Conservation (phyloP, 1,139 yeast species). For the Yamadazyma taylorii region DNA sequence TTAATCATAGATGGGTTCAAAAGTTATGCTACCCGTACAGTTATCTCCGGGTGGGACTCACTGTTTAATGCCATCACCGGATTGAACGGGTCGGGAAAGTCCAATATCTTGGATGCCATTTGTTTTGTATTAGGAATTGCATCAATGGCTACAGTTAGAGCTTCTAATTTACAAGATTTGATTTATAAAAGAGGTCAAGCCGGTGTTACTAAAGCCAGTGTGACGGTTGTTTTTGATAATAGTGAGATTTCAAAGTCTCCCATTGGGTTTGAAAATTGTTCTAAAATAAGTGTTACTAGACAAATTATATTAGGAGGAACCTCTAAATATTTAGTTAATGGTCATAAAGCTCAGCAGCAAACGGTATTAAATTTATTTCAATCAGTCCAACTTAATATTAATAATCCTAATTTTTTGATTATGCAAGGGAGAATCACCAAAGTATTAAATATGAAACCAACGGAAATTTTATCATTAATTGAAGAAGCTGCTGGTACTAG, state of each 20-base stretch:
- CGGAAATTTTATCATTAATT: conserved; percentile 82
- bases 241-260: conserved; percentile 75
- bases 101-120: conserved; percentile 92
- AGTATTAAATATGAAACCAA: conserved; percentile 93
- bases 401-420: conserved; percentile 93
- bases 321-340: conserved; percentile 89
- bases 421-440: conserved; percentile 99
- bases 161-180: conserved; percentile 88
- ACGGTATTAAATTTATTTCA: conserved; percentile 89
- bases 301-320: conserved; percentile 91
- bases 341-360: conserved; percentile 95
- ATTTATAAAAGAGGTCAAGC: conserved; percentile 98
- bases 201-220: conserved; percentile 96
- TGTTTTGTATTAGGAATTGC: conserved; percentile 98
- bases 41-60: conserved; percentile 91
- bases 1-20: conserved; percentile 96
- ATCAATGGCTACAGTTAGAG: conserved; percentile 91
- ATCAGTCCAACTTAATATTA: conserved; percentile 91
- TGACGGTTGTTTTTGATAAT: conserved; percentile 92
- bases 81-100: conserved; percentile 94
- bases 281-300: conserved; percentile 87
- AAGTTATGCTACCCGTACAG: conserved; percentile 96
- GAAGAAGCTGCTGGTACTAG: conserved; percentile 99
- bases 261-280: conserved; percentile 78
- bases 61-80: conserved; percentile 98